Conservation (phyloP, 805 yeast genomes). For the Yamadazyma philogaea region DNA sequence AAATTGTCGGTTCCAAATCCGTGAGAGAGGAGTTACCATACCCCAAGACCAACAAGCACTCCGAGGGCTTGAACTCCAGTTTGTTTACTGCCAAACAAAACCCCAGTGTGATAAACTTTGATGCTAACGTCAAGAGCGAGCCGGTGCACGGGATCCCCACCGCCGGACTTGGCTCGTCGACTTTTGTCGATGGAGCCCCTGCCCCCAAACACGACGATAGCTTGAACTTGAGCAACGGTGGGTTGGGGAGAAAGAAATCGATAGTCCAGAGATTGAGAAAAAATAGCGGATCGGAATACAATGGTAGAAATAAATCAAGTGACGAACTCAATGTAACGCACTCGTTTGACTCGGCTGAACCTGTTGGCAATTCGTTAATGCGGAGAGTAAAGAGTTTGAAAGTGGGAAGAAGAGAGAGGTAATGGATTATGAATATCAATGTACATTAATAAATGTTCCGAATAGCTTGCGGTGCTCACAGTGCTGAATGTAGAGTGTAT, state of each 20-base stretch:
- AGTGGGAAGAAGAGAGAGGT: slow-evolving; percentile 52
- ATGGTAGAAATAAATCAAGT: slow-evolving; percentile 25
- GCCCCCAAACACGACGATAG: slow-evolving; percentile 54
- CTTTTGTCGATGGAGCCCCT: slow-evolving; percentile 95
- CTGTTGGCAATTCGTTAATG: slow-evolving; percentile 55
- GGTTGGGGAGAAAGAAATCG: slow-evolving; percentile 80
- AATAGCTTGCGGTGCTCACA: not conserved
- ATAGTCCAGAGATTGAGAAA: slow-evolving; percentile 62
- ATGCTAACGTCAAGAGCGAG: slow-evolving; percentile 61
- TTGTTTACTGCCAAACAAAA: slow-evolving; percentile 45
- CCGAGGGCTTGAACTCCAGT: slow-evolving; percentile 20
- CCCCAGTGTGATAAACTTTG: slow-evolving; percentile 61
- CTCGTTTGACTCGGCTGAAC: slow-evolving; percentile 14
- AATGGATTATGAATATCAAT: not conserved
- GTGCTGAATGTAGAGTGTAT: not conserved
- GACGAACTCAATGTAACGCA: slow-evolving; percentile 16
- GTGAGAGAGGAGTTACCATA: slow-evolving; percentile 15
- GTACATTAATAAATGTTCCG: not conserved
- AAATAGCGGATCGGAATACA: slow-evolving; percentile 35
- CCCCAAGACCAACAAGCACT: slow-evolving; percentile 19
- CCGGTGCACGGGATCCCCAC: slow-evolving; percentile 86
- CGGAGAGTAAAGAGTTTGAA: slow-evolving; percentile 88
- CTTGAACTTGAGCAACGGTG: slow-evolving; percentile 30
- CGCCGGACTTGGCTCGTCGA: slow-evolving; percentile 85
- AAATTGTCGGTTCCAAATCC: slow-evolving; percentile 30